Percentiles rank a stretch among this genome's conserved stretches.
These are phyloP conservation scores for Calendula officinalis DNA, from an alignment of 129 eudicot genomes.

Conservation along the genomic window DNA sequence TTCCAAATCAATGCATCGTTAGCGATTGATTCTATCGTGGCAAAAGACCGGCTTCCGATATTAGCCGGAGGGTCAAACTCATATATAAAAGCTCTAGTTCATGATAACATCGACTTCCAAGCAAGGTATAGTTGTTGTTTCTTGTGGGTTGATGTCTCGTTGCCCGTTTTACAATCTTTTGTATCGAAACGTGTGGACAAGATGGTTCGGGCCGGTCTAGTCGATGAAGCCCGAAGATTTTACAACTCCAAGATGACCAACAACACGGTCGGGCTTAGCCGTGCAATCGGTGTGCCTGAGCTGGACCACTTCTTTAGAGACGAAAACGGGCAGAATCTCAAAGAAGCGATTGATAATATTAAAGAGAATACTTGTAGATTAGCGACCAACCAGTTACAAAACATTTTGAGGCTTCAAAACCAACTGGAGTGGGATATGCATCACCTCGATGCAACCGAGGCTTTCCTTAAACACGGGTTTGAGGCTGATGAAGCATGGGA, in stretches of 20 bases:
- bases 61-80: conserved; percentile 78
- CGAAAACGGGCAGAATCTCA: conserved; percentile 28
- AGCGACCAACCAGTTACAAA: conserved; percentile 46
- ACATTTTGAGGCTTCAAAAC: conserved; percentile 38
- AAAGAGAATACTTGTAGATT: conserved; percentile 47
- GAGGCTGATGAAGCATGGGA: conserved; percentile 57
- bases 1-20: conserved; percentile 40
- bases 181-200: conserved; percentile 57
- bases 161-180: conserved; percentile 41
- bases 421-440: conserved; percentile 51
- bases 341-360: conserved; percentile 41
- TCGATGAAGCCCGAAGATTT: conserved; percentile 50
- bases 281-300: conserved; percentile 72
- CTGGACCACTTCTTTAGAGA: conserved; percentile 36
- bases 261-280: conserved; percentile 41
- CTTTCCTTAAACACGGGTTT: conserved; percentile 32
- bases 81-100: conserved; percentile 49
- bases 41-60: conserved; percentile 48
- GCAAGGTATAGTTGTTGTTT: conserved; percentile 55
- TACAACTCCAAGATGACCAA: conserved; percentile 33
- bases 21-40: conserved; percentile 44
- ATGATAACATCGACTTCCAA: conserved; percentile 45
- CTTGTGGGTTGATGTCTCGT: conserved; percentile 61
- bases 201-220: conserved; percentile 48
- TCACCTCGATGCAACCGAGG: conserved; percentile 58